Base-by-base conservation (phyloP, 73 alveolate genomes). In the Urostyla sp. region DNA sequence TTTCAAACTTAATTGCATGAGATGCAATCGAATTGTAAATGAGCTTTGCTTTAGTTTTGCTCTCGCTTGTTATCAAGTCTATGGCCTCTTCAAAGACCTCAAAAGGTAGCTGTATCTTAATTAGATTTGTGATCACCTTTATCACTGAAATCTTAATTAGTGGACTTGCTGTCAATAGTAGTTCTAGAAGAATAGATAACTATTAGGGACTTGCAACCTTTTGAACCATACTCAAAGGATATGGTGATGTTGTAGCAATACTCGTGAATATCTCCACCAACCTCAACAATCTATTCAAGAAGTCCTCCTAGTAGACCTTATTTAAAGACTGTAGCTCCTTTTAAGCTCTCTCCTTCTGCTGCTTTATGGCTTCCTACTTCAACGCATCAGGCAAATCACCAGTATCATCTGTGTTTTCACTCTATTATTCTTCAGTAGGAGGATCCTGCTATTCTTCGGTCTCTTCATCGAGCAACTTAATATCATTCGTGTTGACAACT, bases 51-150 rank as follows among this genome's bases (percentile, higher is more conserved):
- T 53, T 51, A 31, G 11, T 36, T 24, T 67, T 31, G 13, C 52
- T 46, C 13, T 49, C 60, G 6, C 7, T 18, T 1, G 90, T 26
- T 11, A 57, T 20, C 0, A 77, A 28, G 4, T 28, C 38, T 31
- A 80, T 61, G 13, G 90, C 48, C 46, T 80, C 90, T 32, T 80
- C 90, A 49, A 80, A 50, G 8, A 80, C 44, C 15, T 80, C 84
- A 50, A 20, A 31, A 13, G 90, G 90, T 13, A 80, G n/a, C 35
- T 57, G 43, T 26, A 80, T 67, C 44, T 48, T 80, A 18, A 80
- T 66, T 20, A 80, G 67, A 28, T 80, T 80, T 37, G 49, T 53
- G 49, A 80, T 35, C 31, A 80, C 67, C 72, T 80, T 80, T 13
- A 80, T 13, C 20, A 74, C 69, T 0, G 80, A 15, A 36, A 66